Percentiles rank a stretch among this genome's conserved stretches.
Conservation (phyloP, 441 rosid genomes). For the Populus trichocarpa region DNA sequence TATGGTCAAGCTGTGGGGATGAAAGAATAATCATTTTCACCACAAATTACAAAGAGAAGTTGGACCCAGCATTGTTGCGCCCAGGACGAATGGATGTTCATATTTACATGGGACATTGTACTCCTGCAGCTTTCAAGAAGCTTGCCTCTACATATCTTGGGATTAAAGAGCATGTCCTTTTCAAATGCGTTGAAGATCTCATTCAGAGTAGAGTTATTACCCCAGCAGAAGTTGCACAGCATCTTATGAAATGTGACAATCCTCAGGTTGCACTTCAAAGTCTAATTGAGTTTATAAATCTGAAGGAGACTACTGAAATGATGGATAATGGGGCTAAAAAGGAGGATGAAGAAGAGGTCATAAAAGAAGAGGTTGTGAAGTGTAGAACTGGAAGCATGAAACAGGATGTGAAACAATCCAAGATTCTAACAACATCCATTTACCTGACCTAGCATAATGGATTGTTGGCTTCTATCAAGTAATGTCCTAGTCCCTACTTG, state of each 20-base stretch:
- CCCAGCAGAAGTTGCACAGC: constrained; percentile 52
- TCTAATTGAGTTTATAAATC: constrained; percentile 25
- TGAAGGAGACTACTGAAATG: constrained; percentile 18
- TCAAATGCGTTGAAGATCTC: constrained; percentile 26
- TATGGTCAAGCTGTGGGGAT: constrained; percentile 60
- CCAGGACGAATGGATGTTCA: constrained; percentile 56
- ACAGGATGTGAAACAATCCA: not conserved
- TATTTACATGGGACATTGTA: constrained; percentile 45
- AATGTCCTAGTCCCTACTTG: too few relatives aligned
- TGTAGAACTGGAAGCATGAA: not conserved
- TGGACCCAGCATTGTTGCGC: constrained; percentile 43
- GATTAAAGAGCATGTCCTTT: constrained; percentile 25
- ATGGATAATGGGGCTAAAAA: not conserved
- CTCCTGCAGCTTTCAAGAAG: constrained; percentile 26
- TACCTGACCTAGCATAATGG: constrained; percentile 7
- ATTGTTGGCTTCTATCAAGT: not conserved
- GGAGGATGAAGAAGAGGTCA: constrained; percentile 10
- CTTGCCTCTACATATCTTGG: constrained; percentile 40
- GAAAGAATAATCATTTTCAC: constrained; percentile 53
- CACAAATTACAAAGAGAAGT: constrained; percentile 40
- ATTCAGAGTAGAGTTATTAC: constrained; percentile 23
- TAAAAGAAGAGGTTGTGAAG: constrained; percentile 17
- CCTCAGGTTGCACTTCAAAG: constrained; percentile 23
- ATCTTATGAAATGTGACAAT: constrained; percentile 35
- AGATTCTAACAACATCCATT: not conserved